Evolutionary conservation across 2,329 filamentous ascomycete genomes (phyloP), one percentile per base, ranked within the genome.

Genomic region (Colletotrichum eleusines): DNA sequence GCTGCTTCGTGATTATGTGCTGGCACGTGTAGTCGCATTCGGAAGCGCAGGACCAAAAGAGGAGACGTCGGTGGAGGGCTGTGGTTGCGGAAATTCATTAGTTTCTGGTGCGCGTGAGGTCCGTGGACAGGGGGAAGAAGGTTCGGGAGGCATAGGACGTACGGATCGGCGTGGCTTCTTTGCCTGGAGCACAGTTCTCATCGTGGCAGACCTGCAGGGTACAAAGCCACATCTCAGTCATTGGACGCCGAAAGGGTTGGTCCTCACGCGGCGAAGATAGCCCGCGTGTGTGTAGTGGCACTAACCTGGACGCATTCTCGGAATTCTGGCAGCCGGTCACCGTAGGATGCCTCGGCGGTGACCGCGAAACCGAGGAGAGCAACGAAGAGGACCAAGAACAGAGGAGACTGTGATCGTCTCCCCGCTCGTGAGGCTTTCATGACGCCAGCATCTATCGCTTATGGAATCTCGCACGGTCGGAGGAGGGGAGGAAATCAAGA

Each of bases 21-120:
- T 99, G 96, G 86, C 96, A 99, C 72, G 93, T 92, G 85, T 99
- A 97, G 85, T 99, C 95, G 89, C 96, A 99, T 88, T 99, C 95
- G 78, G 92, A 87, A 72, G 92, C 89, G 84, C 96, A 99, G 79
- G 90, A 90, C 96, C 96, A 99, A 80, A 98, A 84, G 78, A 98
- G 90, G 75, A 98, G 87, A 73, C 93, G 93, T 79, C 92, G 94
- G 81, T 93, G 89, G 76, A 97, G 80, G 73, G 96, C 94, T 97
- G 78, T 64, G 14, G 44, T 40, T 55, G 42, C 11, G 67, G 11
- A 53, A 11, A 50, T 51, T 7, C 31, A 66, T 75, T 44, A 76
- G 74, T 33, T 46, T 33, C 14, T 42, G 31, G 7, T 7, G n/a
- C 26, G 26, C 14, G 16, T 38, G n/a, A n/a, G 61, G 16, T 18